Evolutionary conservation across 345 rosid genomes (phyloP), one percentile per base, ranked within the genome.

Genomic region (Trapa bicornis): DNA sequence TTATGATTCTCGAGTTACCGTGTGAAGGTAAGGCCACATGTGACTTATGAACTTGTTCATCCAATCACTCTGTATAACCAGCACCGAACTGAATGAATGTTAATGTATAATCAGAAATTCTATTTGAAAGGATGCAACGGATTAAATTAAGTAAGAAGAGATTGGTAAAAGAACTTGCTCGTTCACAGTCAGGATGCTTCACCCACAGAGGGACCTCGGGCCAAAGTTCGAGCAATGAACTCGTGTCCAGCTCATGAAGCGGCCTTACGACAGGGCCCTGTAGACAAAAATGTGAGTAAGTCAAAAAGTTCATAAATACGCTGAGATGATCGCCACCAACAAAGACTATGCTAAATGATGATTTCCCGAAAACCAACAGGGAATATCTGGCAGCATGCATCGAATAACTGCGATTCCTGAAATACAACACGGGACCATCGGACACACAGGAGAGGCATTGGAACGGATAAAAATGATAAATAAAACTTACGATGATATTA

Each of bases 121-220:
- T 3, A 22, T 35, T 42, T 33, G 6, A 5, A 22, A 32, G 36
- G 43, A 39, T 42, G n/a, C n/a, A 52, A 65, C 22, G 37, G 52
- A 29, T 15, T 1, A 42, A 42, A 10, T 35, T 37, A 56, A 64
- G 16, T 37, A 54, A 63, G 16, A 42, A 1, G 10, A 35, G 17
- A 65, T 12, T 32, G 29, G 17, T 9, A 22, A 3, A 61, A 39
- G 47, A 35, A 67, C 80, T 72, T 66, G 71, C 83, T 64, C 85
- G 66, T n/a, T 85, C 82, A 73, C 69, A 82, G 64, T 80, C 82
- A 1, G 86, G 86, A 61, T 82, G 80, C 66, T 85, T 85, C 78
- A 76, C 80, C 86, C 86, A 82, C 58, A 65, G 61, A 11, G 86
- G 85, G 65, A 85, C 69, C 54, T 85, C 80, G 16, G 77, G 76